Base-by-base conservation (phyloP, 2,329 filamentous ascomycete genomes). In the Colletotrichum graminicola region DNA sequence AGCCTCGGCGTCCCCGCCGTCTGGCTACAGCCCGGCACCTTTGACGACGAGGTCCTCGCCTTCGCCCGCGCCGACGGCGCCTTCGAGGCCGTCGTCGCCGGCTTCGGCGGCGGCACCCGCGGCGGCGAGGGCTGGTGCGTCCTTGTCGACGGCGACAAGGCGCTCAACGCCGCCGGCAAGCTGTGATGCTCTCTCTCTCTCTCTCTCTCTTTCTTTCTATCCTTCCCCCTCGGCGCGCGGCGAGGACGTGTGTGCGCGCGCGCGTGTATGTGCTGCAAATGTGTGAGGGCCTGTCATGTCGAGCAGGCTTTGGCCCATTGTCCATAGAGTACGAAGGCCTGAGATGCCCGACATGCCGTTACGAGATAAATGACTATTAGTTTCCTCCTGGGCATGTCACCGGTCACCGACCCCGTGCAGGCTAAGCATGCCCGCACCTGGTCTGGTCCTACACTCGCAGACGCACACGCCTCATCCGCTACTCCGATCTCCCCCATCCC, bases 11-110 rank as follows among this genome's bases (percentile, higher is more conserved):
- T 97, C 55, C 87, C 89, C 23, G 88, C 93, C 34, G 91, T 97
- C 6, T 97, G 94, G 93, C 83, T 98, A 75, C 96, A 98, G 83
- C 96, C 96, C 0, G 96, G 95, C 1, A 95, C 90, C 21, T 98
- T 93, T 78, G 91, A 97, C 79, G 89, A 93, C 62, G 89, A 90
- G 69, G 92, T 94, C 29, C 79, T 97, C 73, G 83, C 87, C 51
- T 94, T 89, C 80, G 94, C 93, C 3, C 84, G 86, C 29, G 80
- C 78, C 72, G 84, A 92, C 74, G 83, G 81, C 7, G 82, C 82
- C 23, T 97, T 96, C 76, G 84, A 90, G 75, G 90, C 90, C 47
- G 92, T 94, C 45, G 91, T 93, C 52, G 89, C 85, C 73, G 90
- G 87, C 8, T 84, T 91, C 47, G 90, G 91, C 36, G 90, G 91